Percentiles rank a stretch among this genome's conserved stretches.
phyloP scores from a whole-genome alignment of 768 basidiomycete genomes.

The Lactarius trivialis region DNA sequence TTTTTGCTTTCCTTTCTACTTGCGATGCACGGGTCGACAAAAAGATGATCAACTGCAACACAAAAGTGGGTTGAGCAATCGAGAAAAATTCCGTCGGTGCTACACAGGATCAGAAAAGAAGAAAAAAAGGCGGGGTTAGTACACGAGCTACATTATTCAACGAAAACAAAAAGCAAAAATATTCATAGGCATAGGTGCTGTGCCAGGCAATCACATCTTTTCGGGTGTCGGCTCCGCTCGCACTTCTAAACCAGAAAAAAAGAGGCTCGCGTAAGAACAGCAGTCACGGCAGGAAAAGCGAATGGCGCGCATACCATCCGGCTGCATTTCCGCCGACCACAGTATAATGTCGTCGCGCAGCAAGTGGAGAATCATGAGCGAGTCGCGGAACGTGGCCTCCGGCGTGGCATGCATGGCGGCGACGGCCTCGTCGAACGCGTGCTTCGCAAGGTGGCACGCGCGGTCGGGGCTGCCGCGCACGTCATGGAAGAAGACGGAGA shows the following conservation, averaged over 20 bases:
- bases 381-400: conserved; percentile 59
- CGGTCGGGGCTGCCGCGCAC: conserved; percentile 79
- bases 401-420: conserved; percentile 32
- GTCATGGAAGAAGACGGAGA: conserved; percentile 92
- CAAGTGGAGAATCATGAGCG: conserved; percentile 77
- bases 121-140: background rate
- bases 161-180: background rate
- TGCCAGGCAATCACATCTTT: background rate
- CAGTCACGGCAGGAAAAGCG: background rate
- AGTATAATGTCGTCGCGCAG: conserved; percentile 80
- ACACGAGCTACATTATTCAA: background rate
- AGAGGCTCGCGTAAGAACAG: background rate
- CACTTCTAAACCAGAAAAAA: conserved; percentile 1
- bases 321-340: conserved; percentile 73
- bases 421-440: conserved; percentile 88
- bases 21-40: background rate
- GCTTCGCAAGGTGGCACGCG: conserved; percentile 85
- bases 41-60: background rate
- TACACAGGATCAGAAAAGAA: background rate
- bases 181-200: background rate
- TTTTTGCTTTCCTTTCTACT: too few relatives aligned
- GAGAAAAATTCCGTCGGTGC: background rate
- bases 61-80: background rate
- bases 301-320: conserved; percentile 30
- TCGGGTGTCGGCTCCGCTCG: background rate